These are phyloP conservation scores for Aspergillus avenaceus DNA, from an alignment of 495 filamentous ascomycete species.

Conservation along the genomic window DNA sequence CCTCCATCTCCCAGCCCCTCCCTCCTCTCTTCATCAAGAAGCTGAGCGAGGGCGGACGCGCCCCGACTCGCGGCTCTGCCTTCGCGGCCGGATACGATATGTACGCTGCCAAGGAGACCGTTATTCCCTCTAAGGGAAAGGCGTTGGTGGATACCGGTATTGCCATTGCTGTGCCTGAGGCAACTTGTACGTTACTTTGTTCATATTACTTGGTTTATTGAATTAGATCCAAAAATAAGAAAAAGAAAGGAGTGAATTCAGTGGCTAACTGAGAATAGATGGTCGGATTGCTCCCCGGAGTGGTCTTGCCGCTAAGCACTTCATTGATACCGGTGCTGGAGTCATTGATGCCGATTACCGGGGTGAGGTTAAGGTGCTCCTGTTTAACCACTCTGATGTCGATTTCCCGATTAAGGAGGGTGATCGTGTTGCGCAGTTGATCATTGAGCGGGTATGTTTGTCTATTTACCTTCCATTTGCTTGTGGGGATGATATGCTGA, in stretches of 20 bases:
- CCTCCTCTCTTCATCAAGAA: slow-evolving; percentile 81
- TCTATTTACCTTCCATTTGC: background rate
- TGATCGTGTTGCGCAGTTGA: slow-evolving; percentile 87
- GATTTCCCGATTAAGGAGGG: slow-evolving; percentile 82
- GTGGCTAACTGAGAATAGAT: slow-evolving; percentile 46
- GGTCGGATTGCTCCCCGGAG: slow-evolving; percentile 89
- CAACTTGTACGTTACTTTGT: slow-evolving; percentile 77
- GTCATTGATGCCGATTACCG: slow-evolving; percentile 98
- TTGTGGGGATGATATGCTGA: background rate
- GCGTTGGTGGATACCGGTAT: slow-evolving; percentile 86
- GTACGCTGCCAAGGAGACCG: slow-evolving; percentile 68
- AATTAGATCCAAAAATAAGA: no score
- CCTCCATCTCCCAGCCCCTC: slow-evolving; percentile 34
- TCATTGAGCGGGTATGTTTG: slow-evolving; percentile 68
- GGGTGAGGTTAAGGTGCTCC: slow-evolving; percentile 85
- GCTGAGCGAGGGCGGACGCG: slow-evolving; percentile 63
- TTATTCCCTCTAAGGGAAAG: slow-evolving; percentile 77
- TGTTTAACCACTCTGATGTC: slow-evolving; percentile 84
- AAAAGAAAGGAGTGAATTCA: background rate
- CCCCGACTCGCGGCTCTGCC: slow-evolving; percentile 82
- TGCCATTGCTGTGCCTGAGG: slow-evolving; percentile 78
- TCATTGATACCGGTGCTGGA: slow-evolving; percentile 90
- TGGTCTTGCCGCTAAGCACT: slow-evolving; percentile 87
- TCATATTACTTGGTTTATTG: no score
- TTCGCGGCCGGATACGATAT: slow-evolving; percentile 94